These are phyloP conservation scores for Mycosarcoma mackinlayi DNA, from an alignment of 1,284 basidiomycete species.

Conservation along the genomic window DNA sequence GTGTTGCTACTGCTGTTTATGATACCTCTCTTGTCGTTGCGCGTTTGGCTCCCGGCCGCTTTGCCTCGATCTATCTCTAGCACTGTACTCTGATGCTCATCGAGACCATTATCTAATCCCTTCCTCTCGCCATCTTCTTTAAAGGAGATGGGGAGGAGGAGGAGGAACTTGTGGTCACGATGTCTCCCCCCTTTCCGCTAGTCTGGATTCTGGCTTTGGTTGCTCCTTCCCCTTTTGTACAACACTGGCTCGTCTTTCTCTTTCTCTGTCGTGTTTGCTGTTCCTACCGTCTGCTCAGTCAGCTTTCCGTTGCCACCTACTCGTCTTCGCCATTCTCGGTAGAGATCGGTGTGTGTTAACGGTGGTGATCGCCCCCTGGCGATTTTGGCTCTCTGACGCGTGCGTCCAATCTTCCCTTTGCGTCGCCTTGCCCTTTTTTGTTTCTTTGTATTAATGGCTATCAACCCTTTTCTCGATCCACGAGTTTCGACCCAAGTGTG, in stretches of 20 bases:
- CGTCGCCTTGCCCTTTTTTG: constrained; percentile 30
- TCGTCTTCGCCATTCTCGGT: neutral
- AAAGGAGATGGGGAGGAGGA: neutral
- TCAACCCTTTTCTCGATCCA: constrained; percentile 30
- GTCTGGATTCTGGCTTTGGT: constrained; percentile 23
- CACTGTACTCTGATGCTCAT: constrained; percentile 32
- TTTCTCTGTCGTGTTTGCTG: constrained; percentile 36
- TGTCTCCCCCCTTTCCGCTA: constrained; percentile 16
- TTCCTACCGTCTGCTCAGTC: constrained; percentile 13
- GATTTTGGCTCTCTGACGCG: constrained; percentile 18
- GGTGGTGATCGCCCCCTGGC: constrained; percentile 7
- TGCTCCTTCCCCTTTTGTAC: constrained; percentile 32
- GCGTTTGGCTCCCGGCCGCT: constrained; percentile 9
- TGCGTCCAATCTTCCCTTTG: constrained; percentile 6
- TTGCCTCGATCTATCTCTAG: constrained; percentile 14
- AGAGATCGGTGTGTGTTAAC: neutral
- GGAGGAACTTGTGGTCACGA: constrained; percentile 1
- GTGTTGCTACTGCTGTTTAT: neutral
- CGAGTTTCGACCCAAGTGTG: neutral
- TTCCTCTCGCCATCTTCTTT: neutral
- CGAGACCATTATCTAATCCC: constrained; percentile 5
- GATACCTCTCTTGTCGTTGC: constrained; percentile 16
- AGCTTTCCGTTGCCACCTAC: neutral
- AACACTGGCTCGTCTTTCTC: constrained; percentile 38
- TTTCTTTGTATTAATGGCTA: constrained; percentile 56